Evolutionary conservation across 2,329 filamentous ascomycete genomes (phyloP).

Genomic region (Aspergillus ruber): DNA sequence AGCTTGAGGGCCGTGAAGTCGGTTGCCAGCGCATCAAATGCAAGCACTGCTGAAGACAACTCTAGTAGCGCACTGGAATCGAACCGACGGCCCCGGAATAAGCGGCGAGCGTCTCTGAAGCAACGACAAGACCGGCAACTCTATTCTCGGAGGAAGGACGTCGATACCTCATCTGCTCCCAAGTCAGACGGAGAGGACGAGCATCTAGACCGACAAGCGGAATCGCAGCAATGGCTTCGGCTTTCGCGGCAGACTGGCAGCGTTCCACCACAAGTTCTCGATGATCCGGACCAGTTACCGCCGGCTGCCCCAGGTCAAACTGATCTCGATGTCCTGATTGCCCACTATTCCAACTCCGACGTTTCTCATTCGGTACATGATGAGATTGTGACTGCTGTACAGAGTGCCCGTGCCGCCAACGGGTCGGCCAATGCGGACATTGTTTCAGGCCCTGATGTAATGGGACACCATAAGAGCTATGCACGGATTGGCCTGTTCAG

Average conservation of each 20-base stretch:
- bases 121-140: conserved; percentile 83
- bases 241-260: conserved; percentile 50
- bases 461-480: conserved; percentile 70
- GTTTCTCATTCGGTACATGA: conserved; percentile 68
- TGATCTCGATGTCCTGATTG: conserved; percentile 75
- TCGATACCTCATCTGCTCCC: conserved; percentile 52
- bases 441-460: conserved; percentile 31
- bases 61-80: conserved; percentile 58
- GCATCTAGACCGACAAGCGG: conserved; percentile 39
- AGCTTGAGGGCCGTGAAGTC: conserved; percentile 87
- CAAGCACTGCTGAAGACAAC: conserved; percentile 58
- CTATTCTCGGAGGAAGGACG: conserved; percentile 72
- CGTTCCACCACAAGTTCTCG: conserved; percentile 56
- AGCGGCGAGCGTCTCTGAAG: conserved; percentile 73
- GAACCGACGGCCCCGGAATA: conserved; percentile 58
- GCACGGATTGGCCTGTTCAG: conserved; percentile 69
- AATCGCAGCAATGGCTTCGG: conserved; percentile 54
- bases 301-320: conserved; percentile 58
- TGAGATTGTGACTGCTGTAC: conserved; percentile 68
- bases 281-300: conserved; percentile 61
- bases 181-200: conserved; percentile 58
- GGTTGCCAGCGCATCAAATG: conserved; percentile 73
- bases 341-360: conserved; percentile 68
- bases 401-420: conserved; percentile 61
- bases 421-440: conserved; percentile 55